Conservation (phyloP, 805 yeast species). For the Lipomyces mesembrius region DNA sequence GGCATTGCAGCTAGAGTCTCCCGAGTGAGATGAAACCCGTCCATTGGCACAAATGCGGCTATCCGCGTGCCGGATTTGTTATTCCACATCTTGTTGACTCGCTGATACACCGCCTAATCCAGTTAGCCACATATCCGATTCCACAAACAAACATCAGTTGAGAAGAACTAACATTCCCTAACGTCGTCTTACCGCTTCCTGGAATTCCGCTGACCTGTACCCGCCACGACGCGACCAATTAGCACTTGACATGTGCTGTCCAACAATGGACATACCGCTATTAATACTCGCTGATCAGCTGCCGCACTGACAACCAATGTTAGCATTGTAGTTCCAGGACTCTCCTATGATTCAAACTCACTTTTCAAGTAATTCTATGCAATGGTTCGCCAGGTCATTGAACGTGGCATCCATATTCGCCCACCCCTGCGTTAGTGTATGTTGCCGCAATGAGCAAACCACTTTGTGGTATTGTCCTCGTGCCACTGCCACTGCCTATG, state of each 20-base stretch:
- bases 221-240: slow-evolving; percentile 2
- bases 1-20: slow-evolving; percentile 53
- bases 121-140: not conserved
- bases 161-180: slow-evolving; percentile 23
- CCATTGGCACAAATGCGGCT: slow-evolving; percentile 62
- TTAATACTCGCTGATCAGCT: slow-evolving; percentile 23
- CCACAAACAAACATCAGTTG: not conserved
- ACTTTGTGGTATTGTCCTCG: not conserved
- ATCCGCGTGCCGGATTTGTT: slow-evolving; percentile 11
- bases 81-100: slow-evolving; percentile 18
- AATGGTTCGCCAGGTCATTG: slow-evolving; percentile 24
- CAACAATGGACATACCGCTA: slow-evolving; percentile 25
- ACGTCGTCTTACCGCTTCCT: slow-evolving; percentile 34
- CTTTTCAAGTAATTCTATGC: slow-evolving; percentile 24
- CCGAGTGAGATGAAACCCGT: slow-evolving; percentile 73
- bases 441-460: not conserved
- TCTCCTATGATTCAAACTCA: not conserved
- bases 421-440: not conserved
- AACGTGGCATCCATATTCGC: slow-evolving; percentile 26
- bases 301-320: slow-evolving; percentile 17
- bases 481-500: not conserved
- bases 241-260: not conserved
- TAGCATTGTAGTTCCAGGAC: not conserved
- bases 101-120: slow-evolving; percentile 24
- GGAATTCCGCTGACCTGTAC: slow-evolving; percentile 31